Percentiles rank a stretch among this genome's conserved stretches.
Evolutionary conservation across 2,329 filamentous ascomycete genomes (phyloP).

Genomic region (Aureobasidium mangrovei): DNA sequence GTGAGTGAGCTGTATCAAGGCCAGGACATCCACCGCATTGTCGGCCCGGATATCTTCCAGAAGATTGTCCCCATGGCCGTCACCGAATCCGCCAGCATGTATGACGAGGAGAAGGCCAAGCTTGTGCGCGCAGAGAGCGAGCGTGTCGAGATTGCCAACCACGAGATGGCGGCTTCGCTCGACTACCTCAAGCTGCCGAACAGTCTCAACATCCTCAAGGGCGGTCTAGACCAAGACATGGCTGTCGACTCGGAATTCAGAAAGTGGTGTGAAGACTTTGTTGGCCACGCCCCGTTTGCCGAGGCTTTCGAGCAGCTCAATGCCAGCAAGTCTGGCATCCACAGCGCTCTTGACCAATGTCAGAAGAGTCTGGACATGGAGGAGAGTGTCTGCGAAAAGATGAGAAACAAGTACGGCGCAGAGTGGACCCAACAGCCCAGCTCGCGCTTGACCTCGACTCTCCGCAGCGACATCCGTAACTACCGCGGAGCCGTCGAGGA

Average conservation of each 20-base stretch:
- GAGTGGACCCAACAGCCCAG: slow-evolving; percentile 98
- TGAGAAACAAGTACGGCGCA: slow-evolving; percentile 90
- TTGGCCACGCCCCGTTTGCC: slow-evolving; percentile 70
- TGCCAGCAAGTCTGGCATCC: slow-evolving; percentile 66
- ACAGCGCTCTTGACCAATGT: slow-evolving; percentile 65
- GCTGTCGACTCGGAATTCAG: slow-evolving; percentile 84
- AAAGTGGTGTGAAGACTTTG: slow-evolving; percentile 88
- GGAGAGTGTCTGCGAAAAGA: slow-evolving; percentile 97
- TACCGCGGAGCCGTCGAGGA: slow-evolving; percentile 87
- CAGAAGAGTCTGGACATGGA: slow-evolving; percentile 91
- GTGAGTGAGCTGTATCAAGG: slow-evolving; percentile 95
- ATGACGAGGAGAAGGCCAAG: slow-evolving; percentile 98
- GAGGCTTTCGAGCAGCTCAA: slow-evolving; percentile 71
- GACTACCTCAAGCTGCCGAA: slow-evolving; percentile 88
- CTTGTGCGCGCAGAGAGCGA: slow-evolving; percentile 88
- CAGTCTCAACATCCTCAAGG: slow-evolving; percentile 84
- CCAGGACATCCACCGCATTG: slow-evolving; percentile 94
- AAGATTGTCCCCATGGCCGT: slow-evolving; percentile 95
- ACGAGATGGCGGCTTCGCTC: slow-evolving; percentile 90
- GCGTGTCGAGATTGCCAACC: slow-evolving; percentile 82
- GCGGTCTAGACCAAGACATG: slow-evolving; percentile 82
- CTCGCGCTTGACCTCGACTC: slow-evolving; percentile 74
- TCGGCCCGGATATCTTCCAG: slow-evolving; percentile 91
- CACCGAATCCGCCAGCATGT: slow-evolving; percentile 91
- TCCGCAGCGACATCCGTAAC: slow-evolving; percentile 77